These are phyloP conservation scores for Neospermospora avenae DNA, from an alignment of 2,329 filamentous ascomycete genomes.

Conservation along the genomic window DNA sequence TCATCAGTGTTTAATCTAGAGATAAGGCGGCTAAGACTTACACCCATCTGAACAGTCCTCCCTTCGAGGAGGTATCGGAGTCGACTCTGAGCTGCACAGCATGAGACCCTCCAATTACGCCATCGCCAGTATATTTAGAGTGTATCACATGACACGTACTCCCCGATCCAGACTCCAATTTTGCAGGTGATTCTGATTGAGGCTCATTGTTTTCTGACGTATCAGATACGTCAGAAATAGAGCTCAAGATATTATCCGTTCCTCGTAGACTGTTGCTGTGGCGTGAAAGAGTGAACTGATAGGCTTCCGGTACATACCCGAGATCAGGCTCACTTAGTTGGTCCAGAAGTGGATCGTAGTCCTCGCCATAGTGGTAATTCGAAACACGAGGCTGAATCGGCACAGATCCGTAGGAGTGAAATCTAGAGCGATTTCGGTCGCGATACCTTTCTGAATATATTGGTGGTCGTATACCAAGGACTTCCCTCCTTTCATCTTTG, in stretches of 20 bases:
- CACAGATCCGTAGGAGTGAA: not conserved
- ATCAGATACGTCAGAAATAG: slow-evolving; percentile 6
- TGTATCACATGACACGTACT: not conserved
- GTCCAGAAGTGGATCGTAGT: not conserved
- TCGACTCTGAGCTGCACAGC: slow-evolving; percentile 1
- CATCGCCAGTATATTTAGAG: slow-evolving; percentile 14
- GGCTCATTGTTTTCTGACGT: slow-evolving; percentile 1
- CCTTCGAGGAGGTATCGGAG: not conserved
- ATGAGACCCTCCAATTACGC: slow-evolving; percentile 8
- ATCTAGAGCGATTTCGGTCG: not conserved
- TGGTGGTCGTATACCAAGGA: not conserved
- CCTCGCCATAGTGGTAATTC: not conserved
- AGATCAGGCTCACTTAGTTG: not conserved
- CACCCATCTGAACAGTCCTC: slow-evolving; percentile 18
- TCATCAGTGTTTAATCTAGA: not conserved
- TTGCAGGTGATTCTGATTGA: not conserved
- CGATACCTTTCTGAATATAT: not conserved
- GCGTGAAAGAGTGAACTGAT: slow-evolving; percentile 8
- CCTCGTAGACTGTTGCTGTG: slow-evolving; percentile 7
- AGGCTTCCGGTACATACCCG: not conserved
- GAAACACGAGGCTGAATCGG: not conserved
- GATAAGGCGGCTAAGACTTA: not conserved
- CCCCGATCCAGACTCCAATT: not conserved
- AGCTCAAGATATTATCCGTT: slow-evolving; percentile 8
- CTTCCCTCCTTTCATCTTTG: not conserved